Conservation (phyloP, 257 asterid species). For the Parsonsia alboflavescens region DNA sequence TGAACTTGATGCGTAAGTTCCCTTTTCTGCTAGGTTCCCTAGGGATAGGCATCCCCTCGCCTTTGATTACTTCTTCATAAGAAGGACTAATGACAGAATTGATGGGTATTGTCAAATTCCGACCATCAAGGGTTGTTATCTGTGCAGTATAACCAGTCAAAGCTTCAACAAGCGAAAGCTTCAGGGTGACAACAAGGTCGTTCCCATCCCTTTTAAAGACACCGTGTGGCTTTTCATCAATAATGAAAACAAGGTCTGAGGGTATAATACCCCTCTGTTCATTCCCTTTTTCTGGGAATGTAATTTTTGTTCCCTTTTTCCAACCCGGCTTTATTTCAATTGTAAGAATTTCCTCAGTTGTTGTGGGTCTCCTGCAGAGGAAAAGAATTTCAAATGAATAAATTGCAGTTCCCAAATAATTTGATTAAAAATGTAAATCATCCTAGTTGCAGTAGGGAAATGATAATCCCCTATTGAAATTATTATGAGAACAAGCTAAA, state of each 20-base stretch:
- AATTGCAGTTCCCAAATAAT: neutral
- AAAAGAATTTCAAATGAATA: neutral
- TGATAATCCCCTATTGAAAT: neutral
- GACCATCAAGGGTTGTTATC: slow-evolving; percentile 69
- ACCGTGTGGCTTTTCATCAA: slow-evolving; percentile 81
- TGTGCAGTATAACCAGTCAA: slow-evolving; percentile 70
- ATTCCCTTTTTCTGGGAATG: slow-evolving; percentile 88
- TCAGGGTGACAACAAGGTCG: slow-evolving; percentile 65
- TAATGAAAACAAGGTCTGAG: slow-evolving; percentile 71
- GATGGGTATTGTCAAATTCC: slow-evolving; percentile 55
- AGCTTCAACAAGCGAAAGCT: slow-evolving; percentile 73
- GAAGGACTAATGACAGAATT: slow-evolving; percentile 57
- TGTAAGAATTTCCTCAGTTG: slow-evolving; percentile 65
- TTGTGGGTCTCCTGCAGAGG: slow-evolving; percentile 52
- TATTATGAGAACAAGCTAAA: neutral
- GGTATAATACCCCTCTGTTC: slow-evolving; percentile 77
- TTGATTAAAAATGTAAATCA: neutral
- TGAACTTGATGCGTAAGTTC: slow-evolving; percentile 65
- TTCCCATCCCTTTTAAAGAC: slow-evolving; percentile 82
- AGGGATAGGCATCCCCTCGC: slow-evolving; percentile 94
- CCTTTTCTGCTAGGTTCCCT: slow-evolving; percentile 84
- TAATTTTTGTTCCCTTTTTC: slow-evolving; percentile 95
- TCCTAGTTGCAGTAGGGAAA: neutral
- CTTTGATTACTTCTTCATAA: slow-evolving; percentile 73
- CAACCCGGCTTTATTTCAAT: slow-evolving; percentile 89